Base-by-base conservation (phyloP, 257 asterid species). In the Solanum megistacrolobum region DNA sequence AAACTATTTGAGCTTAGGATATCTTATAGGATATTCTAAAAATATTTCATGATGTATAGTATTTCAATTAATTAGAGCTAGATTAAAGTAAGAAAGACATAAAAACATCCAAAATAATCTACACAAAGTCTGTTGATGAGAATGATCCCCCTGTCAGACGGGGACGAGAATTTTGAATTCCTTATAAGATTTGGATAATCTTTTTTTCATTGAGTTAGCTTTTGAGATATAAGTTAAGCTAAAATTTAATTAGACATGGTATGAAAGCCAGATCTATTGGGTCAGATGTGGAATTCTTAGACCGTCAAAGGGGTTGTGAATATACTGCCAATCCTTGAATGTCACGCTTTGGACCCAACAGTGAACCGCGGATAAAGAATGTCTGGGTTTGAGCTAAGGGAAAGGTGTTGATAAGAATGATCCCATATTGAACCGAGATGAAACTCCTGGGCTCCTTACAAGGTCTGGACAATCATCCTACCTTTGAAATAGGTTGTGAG, bases 161-260 rank as follows among this genome's bases (percentile, higher is more conserved):
- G 62, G 23, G 62, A 18, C 4, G n/a, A 52, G 9, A 16, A 55
- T 55, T 18, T 55, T 55, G 25, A 3, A 55, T 55, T 20, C 4
- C n/a, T 20, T 18, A 55, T 55, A 55, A 55, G 25, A 7, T 55
- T 55, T 7, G 10, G 9, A 55, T 0, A 20, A 55, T 18, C 9
- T 55, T 55, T 20, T 7, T 55, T 55, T 55, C 0, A 7, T 55
- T 55, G n/a, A 55, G 11, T 18, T 55, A 18, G n/a, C n/a, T 55
- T 18, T 20, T 55, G 65, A 0, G 65, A 7, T 55, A 3, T 3
- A 55, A 55, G 4, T 55, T 6, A 0, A 3, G 65, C 10, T 0
- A 55, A 55, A 55, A 55, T 55, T 55, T 55, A 55, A 55, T 55
- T 20, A 13, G 60, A 48, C 21, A 14, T 48, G 21, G 20, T 48